Evolutionary conservation across 1,139 yeast genomes (phyloP).

Genomic region (Blastobotrys proliferans): DNA sequence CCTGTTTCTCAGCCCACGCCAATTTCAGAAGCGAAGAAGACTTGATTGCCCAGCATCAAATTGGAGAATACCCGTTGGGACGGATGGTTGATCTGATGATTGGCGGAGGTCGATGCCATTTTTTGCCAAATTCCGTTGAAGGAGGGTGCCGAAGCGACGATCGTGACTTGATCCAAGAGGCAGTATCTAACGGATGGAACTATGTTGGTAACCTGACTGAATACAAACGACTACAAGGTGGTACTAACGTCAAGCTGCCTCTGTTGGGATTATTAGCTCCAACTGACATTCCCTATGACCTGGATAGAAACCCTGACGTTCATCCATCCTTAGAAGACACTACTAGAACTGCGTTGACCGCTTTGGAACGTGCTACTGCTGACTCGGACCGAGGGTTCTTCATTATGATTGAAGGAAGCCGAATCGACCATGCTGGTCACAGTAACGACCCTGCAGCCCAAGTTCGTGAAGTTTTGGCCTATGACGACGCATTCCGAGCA

Average conservation of each 20-base stretch:
- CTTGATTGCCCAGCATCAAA: conserved; percentile 77
- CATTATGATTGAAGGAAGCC: conserved; percentile 75
- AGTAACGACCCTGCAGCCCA: conserved; percentile 87
- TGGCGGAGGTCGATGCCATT: conserved; percentile 88
- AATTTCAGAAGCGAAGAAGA: conserved; percentile 72
- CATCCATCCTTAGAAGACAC: conserved; percentile 76
- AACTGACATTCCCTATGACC: conserved; percentile 72
- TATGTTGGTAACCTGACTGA: conserved; percentile 55
- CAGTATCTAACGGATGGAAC: conserved; percentile 57
- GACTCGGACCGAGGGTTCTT: conserved; percentile 76
- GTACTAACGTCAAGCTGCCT: conserved; percentile 63
- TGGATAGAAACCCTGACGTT: conserved; percentile 57
- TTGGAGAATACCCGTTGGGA: conserved; percentile 76
- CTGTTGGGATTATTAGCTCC: conserved; percentile 67
- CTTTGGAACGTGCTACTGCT: conserved; percentile 58
- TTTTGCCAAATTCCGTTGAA: conserved; percentile 38
- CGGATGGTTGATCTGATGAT: conserved; percentile 73
- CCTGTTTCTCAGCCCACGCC: conserved; percentile 76
- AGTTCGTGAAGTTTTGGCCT: conserved; percentile 71
- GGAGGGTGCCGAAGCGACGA: conserved; percentile 75
- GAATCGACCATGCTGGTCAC: conserved; percentile 92
- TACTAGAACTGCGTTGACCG: conserved; percentile 61
- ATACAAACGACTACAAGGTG: conserved; percentile 53
- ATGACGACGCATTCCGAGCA: conserved; percentile 67
- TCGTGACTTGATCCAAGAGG: conserved; percentile 59